Evolutionary conservation across 2,329 filamentous ascomycete genomes (phyloP).

Genomic region (Cyphellophora attinorum): DNA sequence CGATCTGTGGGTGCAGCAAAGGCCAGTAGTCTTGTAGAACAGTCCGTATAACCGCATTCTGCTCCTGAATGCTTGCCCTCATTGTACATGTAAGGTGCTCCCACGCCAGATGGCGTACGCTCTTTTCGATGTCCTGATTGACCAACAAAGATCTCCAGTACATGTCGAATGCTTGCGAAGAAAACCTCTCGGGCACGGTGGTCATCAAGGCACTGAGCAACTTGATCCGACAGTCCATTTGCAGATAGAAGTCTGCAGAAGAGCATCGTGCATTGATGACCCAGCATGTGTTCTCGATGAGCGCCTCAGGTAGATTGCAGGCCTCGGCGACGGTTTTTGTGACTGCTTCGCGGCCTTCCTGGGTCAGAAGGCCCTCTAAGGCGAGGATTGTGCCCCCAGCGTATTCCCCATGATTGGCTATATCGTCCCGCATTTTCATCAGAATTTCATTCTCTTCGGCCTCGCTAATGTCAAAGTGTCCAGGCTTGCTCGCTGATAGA

Average conservation of each 20-base stretch:
- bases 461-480: conserved; percentile 2
- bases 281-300: too few species aligned
- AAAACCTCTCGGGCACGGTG: conserved; percentile 54
- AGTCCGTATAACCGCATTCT: conserved; percentile 32
- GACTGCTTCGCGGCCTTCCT: background rate
- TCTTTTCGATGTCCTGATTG: conserved; percentile 45
- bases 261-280: too few species aligned
- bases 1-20: conserved; percentile 26
- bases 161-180: conserved; percentile 48
- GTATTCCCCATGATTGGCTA: conserved; percentile 2
- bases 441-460: conserved; percentile 3
- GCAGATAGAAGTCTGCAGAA: too few species aligned
- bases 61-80: conserved; percentile 21
- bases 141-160: conserved; percentile 71
- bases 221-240: background rate
- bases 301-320: conserved; percentile 8
- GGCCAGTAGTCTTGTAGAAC: conserved; percentile 35
- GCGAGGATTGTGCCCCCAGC: conserved; percentile 11
- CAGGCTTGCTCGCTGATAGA: background rate
- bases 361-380: background rate
- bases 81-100: conserved; percentile 43
- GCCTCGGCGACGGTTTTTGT: conserved; percentile 9
- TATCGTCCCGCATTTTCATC: conserved; percentile 3
- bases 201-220: conserved; percentile 7
- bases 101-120: conserved; percentile 62